phyloP scores from a whole-genome alignment of 2,329 filamentous ascomycete species.

The Sporothrix variecibatus region DNA sequence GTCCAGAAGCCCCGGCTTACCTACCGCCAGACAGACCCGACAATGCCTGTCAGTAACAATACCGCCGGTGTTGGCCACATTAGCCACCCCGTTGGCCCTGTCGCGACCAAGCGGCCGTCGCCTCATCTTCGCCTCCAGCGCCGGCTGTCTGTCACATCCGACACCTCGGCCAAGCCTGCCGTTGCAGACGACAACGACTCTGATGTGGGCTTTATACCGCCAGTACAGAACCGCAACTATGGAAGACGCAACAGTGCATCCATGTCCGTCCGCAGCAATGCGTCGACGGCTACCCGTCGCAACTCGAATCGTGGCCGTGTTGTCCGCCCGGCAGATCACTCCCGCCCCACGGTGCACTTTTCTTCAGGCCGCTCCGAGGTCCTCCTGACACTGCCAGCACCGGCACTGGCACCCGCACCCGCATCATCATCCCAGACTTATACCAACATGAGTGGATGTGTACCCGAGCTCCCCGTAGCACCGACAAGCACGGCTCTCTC shows the following conservation, averaged over 20 bases:
- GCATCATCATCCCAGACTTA: background rate
- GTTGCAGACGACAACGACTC: conserved; percentile 19
- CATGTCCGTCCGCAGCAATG: background rate
- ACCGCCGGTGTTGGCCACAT: background rate
- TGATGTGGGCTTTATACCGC: background rate
- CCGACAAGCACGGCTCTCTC: background rate
- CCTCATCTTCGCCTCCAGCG: conserved; percentile 23
- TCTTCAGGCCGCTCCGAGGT: background rate
- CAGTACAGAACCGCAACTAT: background rate
- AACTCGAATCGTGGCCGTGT: background rate
- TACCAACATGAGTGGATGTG: background rate
- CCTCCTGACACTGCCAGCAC: background rate
- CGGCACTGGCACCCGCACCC: background rate
- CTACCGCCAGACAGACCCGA: conserved; percentile 16
- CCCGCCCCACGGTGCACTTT: conserved; percentile 15
- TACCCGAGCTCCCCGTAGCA: background rate
- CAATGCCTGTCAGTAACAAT: background rate
- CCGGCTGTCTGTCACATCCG: conserved; percentile 22
- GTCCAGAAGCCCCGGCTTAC: conserved; percentile 24
- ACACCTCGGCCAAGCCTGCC: conserved; percentile 25
- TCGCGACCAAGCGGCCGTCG: background rate
- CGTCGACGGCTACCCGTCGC: background rate
- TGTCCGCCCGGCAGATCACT: conserved; percentile 16
- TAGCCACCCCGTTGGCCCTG: background rate
- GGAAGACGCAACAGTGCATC: background rate